Evolutionary conservation across 352 stramenopile genomes (phyloP), one percentile per base, ranked within the genome.

Genomic region (Phytophthora niederhauseri): DNA sequence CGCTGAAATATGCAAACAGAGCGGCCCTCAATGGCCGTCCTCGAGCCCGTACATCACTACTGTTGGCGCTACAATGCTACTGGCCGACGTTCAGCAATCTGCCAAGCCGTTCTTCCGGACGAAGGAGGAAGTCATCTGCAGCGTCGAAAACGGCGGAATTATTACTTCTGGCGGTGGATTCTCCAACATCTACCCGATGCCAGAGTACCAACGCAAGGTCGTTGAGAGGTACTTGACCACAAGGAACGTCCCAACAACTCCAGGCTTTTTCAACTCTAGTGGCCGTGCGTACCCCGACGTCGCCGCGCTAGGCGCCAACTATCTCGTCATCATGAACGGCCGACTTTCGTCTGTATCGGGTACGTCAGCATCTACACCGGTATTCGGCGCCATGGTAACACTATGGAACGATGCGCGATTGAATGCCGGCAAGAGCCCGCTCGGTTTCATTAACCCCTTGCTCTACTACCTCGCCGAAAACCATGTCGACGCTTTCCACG

Each of bases 221-320:
- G 90, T 98, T 2, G 45, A 72, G 0, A 72, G 61, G 24, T 98
- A 97, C 58, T 75, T 97, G 38, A 54, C 69, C 38, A 80, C 59
- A 22, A 66, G 73, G 24, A 74, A 81, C 19, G 78, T 89, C n/a
- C 89, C 86, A 0, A 79, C 57, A 0, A 60, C 66, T 0, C 43
- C 63, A 24, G 81, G 68, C 0, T 95, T 91, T 69, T 98, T 97
- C 66, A 97, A 97, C 51, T 65, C 68, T 15, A 87, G 76, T 46
- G 93, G 94, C 4, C 82, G 94, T 36, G 94, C 84, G 2, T 98
- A 97, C 57, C 94, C 94, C 4, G 94, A 98, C 68, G 81, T 98
- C 11, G 74, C 92, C 0, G 85, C 91, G 6, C 64, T 97, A 1
- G 94, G 91, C 6, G 73, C 80, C 7, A 57, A 73, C 14, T 98